Percentiles rank a stretch among this genome's conserved stretches.
Evolutionary conservation across 805 yeast species (phyloP).

Genomic region (Danielozyma ontarioensis): DNA sequence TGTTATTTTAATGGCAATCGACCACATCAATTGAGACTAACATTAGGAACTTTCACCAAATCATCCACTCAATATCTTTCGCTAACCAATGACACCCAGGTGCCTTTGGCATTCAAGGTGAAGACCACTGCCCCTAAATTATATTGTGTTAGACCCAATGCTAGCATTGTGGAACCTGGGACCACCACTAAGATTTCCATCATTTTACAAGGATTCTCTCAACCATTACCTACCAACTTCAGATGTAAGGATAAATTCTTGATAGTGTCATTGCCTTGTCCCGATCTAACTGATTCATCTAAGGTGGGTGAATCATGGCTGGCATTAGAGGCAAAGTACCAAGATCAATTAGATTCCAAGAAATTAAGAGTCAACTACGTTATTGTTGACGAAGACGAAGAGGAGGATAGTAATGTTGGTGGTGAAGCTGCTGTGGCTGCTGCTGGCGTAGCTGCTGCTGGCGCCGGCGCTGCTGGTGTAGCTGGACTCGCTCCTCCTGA

Average conservation of each 20-base stretch:
- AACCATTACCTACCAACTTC: constrained; percentile 67
- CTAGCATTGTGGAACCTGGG: constrained; percentile 75
- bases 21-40: constrained; percentile 5
- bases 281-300: constrained; percentile 49
- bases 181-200: constrained; percentile 68
- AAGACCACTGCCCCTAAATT: constrained; percentile 97
- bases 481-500: background rate
- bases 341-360: constrained; percentile 52
- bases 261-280: constrained; percentile 79
- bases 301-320: constrained; percentile 71
- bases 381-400: constrained; percentile 23
- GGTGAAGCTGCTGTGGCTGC: constrained; percentile 11
- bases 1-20: too few species aligned
- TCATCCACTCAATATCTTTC: constrained; percentile 61
- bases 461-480: constrained; percentile 2
- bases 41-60: constrained; percentile 67
- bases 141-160: constrained; percentile 95
- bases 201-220: constrained; percentile 76
- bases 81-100: constrained; percentile 50
- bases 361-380: constrained; percentile 61
- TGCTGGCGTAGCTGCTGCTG: constrained; percentile 12
- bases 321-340: constrained; percentile 56
- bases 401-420: constrained; percentile 2
- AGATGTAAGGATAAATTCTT: constrained; percentile 91
- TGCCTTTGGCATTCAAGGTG: constrained; percentile 83